Conservation (phyloP, 23 red algal species). For the Chondrus crispus region DNA sequence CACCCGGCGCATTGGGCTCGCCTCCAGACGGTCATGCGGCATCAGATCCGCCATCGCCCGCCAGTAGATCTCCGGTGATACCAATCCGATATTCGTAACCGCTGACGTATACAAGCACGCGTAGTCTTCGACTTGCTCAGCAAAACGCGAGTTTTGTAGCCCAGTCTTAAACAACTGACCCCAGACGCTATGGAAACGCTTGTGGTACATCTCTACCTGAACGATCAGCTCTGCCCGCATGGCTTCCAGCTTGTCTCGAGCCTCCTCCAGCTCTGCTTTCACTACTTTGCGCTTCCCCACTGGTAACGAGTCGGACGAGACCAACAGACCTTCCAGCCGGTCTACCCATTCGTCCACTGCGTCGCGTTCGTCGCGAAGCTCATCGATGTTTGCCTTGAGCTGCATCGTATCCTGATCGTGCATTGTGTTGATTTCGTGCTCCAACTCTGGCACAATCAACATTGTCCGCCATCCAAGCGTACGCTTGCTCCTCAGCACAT, state of each 20-base stretch:
- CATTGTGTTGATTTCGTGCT: slow-evolving; percentile 88
- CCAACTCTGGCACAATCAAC: slow-evolving; percentile 95
- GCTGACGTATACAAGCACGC: slow-evolving; percentile 93
- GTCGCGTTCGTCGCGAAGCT: slow-evolving; percentile 66
- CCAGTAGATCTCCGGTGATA: slow-evolving; percentile 85
- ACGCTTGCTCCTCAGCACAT: slow-evolving; percentile 93
- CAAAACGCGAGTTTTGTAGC: slow-evolving; percentile 95
- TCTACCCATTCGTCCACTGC: slow-evolving; percentile 95
- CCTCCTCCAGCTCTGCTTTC: slow-evolving; percentile 30
- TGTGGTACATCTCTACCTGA: slow-evolving; percentile 75
- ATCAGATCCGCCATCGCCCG: slow-evolving; percentile 87
- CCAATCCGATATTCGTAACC: slow-evolving; percentile 85
- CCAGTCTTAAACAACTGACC: slow-evolving; percentile 99
- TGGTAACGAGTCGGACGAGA: background rate
- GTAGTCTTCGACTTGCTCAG: slow-evolving; percentile 97
- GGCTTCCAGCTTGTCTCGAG: slow-evolving; percentile 26
- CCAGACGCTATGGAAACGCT: slow-evolving; percentile 88
- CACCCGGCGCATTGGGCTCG: slow-evolving; percentile 73
- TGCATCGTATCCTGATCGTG: slow-evolving; percentile 28
- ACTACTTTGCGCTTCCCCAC: background rate
- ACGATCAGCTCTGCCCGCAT: slow-evolving; percentile 57
- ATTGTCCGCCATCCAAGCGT: slow-evolving; percentile 98
- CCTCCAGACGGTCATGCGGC: slow-evolving; percentile 92
- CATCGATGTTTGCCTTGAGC: slow-evolving; percentile 53
- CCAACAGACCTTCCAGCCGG: slow-evolving; percentile 58